Evolutionary conservation across 73 alveolate genomes (phyloP), one percentile per base, ranked within the genome.

Genomic region (Uronychia binucleata): DNA sequence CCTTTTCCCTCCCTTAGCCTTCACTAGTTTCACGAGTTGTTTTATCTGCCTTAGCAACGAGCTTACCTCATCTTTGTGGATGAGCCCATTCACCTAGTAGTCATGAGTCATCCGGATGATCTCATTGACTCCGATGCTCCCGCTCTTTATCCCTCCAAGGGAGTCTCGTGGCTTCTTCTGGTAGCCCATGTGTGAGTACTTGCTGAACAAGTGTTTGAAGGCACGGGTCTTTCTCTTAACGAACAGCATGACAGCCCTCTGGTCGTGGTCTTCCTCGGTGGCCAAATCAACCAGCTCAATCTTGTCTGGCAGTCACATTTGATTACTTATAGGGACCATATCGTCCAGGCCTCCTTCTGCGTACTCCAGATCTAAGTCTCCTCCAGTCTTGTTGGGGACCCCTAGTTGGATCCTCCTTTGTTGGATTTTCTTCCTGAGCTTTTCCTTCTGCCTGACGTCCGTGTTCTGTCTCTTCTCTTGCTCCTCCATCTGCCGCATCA

Each of bases 31-130:
- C 19, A 46, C 67, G 19, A 46, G 5, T 46, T 46, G n/a, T 46
- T 46, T 46, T 5, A 46, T 46, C 67, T 46, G 19, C 5, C n/a
- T 46, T 11, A 46, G 19, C 5, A 19, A 19, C 19, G 5, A 46
- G 19, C 67, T 46, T 19, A 46, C 67, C 67, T 46, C 67, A n/a
- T 83, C 30, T 34, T 75, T 5, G 74, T 34, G n/a, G 57, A 59
- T 33, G 60, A 80, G 30, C 30, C 34, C 11, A 8, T 81, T 58
- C 34, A 90, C 79, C 1, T 85, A 95, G 57, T 93, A 95, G 57
- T 93, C 97, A 84, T 93, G 90, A 26, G 74, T 29, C 83, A 83
- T 75, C 59, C 74, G 60, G 26, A 83, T 59, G 67, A 75, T 14
- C 31, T 83, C 90, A 31, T 76, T 80, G 26, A 83, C 84, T 1